Base-by-base conservation (phyloP, 208 protist species). In the Acanthamoeba healyi region DNA sequence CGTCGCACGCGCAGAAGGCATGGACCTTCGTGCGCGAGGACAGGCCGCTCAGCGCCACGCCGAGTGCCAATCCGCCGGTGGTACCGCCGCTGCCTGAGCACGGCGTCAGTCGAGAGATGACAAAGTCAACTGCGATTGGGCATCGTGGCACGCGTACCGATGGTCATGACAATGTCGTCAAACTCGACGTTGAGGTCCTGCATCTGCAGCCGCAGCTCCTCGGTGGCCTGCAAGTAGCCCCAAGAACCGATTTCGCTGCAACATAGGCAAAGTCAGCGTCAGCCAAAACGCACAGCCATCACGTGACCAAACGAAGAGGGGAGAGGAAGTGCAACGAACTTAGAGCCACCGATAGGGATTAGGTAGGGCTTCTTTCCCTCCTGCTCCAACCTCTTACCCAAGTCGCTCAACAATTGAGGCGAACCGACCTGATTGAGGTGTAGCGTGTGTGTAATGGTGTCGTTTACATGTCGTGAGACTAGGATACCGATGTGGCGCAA, bases 321-420 rank as follows among this genome's bases (percentile, higher is more conserved):
- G n/a, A n/a, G n/a, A n/a, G n/a, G n/a, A n/a, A n/a, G n/a, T n/a
- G n/a, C n/a, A 67, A 67, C 38, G 70, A 9, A 79, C 70, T 92
- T 95, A n/a, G 79, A 65, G 5, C 94, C 95, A 17, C 95, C 95
- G 54, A 93, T 67, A 6, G 95, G 95, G 54, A 96, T 93, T 19
- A 88, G 46, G 81, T 94, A 95, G 17, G 94, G 94, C 24, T 22
- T 14, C 49, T 79, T 46, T 26, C 94, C 94, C 26, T 67, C 10
- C 51, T 29, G 4, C 6, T 22, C 5, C 29, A 96, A 72, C 82
- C 84, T 26, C 26, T n/a, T 22, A 17, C 92, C 94, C 2, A 77
- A 32, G 19, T 87, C 24, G 15, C 10, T 26, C 9, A 65, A 5
- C n/a, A 96, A 49, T 40, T 26, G 12, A 5, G 70, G 5, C 10